phyloP scores from a whole-genome alignment of 1,139 yeast species.

The Geotrichum klebahnii region DNA sequence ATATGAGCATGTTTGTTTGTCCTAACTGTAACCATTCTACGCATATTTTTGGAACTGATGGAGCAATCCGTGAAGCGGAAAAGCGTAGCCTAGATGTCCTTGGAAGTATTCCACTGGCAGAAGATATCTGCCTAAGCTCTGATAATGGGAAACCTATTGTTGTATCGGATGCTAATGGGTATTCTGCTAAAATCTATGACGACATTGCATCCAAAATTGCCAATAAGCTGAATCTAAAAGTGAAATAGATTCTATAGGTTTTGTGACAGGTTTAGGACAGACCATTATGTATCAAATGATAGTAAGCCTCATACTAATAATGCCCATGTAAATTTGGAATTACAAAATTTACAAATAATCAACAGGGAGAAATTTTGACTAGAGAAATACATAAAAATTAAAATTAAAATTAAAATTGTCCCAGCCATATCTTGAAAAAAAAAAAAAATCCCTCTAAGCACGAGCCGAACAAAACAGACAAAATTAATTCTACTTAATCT shows the following conservation, averaged over 20 bases:
- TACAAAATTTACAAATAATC: too few species aligned
- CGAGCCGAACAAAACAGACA: too few species aligned
- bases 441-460: too few species aligned
- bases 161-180: slow-evolving; percentile 43
- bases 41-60: slow-evolving; percentile 70
- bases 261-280: too few species aligned
- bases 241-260: background rate
- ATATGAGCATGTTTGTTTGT: slow-evolving; percentile 74
- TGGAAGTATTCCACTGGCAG: slow-evolving; percentile 66
- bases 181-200: slow-evolving; percentile 12
- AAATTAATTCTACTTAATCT: too few species aligned
- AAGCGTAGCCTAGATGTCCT: slow-evolving; percentile 50
- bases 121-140: slow-evolving; percentile 56
- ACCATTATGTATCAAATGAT: too few species aligned
- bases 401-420: too few species aligned
- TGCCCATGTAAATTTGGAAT: background rate
- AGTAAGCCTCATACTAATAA: background rate
- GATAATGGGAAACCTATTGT: slow-evolving; percentile 66
- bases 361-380: too few species aligned
- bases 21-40: slow-evolving; percentile 71
- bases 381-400: too few species aligned
- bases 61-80: slow-evolving; percentile 57
- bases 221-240: slow-evolving; percentile 10
- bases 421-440: too few species aligned
- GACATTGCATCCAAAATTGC: slow-evolving; percentile 14